Evolutionary conservation across 495 filamentous ascomycete species (phyloP), one percentile per base, ranked within the genome.

Genomic region (Aspergillus avenaceus): DNA sequence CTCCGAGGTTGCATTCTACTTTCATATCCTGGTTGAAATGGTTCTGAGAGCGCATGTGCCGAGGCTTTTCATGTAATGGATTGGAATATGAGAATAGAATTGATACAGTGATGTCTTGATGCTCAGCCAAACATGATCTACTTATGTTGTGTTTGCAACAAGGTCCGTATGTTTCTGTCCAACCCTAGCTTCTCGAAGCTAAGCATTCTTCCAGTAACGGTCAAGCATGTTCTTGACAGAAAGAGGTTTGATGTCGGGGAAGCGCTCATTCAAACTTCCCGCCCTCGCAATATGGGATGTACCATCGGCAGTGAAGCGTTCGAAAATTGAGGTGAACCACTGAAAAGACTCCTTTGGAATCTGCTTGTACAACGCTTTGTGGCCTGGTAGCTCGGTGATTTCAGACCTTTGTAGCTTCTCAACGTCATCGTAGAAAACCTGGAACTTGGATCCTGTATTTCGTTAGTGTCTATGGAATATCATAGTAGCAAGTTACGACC

Each of bases 331-430:
- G n/a, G 54, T 32, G 13, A 72, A 50, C 27, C 41, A 61, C 50
- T 63, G 63, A 36, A 70, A 44, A 1, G 51, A 4, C 47, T 56
- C 43, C 58, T 70, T 73, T 8, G 73, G 72, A 40, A 72, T 44
- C 36, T 50, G 52, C 9, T 53, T 11, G 43, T 74, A 75, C 13
- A 68, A 14, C 0, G 59, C 23, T 0, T 36, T 42, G 7, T 77
- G 67, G 1, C 47, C 40, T 0, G 74, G 73, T n/a, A 78, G 55
- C 49, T 76, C 73, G 3, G 73, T 74, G 5, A 64, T 50, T 31
- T 72, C 49, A 22, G 66, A 70, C 11, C 12, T 45, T 45, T 60
- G 55, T 23, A 78, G 49, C 44, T 69, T 72, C 28, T 74, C 72
- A 0, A 69, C 8, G 18, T 23, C 21, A 52, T 78, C 74, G 41